phyloP scores from a whole-genome alignment of 257 asterid species.

The Marsdenia floribunda region DNA sequence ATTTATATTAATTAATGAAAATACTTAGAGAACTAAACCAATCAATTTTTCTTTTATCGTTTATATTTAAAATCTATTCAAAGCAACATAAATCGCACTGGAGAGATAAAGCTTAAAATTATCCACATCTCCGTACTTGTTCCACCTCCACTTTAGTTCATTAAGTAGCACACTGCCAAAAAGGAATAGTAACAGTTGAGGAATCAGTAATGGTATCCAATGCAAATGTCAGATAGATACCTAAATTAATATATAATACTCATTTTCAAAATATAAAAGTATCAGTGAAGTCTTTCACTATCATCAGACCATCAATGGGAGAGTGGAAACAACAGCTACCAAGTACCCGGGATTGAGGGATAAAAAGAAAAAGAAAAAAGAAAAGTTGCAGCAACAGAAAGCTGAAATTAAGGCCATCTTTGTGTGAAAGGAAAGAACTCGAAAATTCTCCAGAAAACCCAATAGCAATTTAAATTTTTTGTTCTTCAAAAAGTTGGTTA shows the following conservation, averaged over 20 bases:
- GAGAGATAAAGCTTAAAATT: too few relatives aligned
- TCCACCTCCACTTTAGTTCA: neutral
- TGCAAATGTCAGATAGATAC: neutral
- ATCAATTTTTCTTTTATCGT: too few relatives aligned
- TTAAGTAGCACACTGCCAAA: neutral
- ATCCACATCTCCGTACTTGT: too few relatives aligned
- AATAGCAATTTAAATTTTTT: neutral
- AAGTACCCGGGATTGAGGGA: neutral
- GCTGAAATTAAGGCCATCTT: neutral
- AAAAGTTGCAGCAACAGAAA: slow-evolving; percentile 1
- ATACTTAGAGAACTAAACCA: too few relatives aligned
- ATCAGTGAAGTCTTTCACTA: neutral
- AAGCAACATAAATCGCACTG: too few relatives aligned
- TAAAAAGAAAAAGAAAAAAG: too few relatives aligned
- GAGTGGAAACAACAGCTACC: neutral
- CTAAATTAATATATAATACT: too few relatives aligned
- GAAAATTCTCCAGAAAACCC: neutral
- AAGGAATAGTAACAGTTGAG: neutral
- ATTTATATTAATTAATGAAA: too few relatives aligned
- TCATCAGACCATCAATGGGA: too few relatives aligned
- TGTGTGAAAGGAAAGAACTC: slow-evolving; percentile 6
- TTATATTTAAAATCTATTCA: too few relatives aligned
- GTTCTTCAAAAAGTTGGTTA: slow-evolving; percentile 7
- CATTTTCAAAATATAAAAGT: too few relatives aligned
- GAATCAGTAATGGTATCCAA: neutral